Evolutionary conservation across 345 rosid genomes (phyloP).

Genomic region (Microthlaspi erraticum): DNA sequence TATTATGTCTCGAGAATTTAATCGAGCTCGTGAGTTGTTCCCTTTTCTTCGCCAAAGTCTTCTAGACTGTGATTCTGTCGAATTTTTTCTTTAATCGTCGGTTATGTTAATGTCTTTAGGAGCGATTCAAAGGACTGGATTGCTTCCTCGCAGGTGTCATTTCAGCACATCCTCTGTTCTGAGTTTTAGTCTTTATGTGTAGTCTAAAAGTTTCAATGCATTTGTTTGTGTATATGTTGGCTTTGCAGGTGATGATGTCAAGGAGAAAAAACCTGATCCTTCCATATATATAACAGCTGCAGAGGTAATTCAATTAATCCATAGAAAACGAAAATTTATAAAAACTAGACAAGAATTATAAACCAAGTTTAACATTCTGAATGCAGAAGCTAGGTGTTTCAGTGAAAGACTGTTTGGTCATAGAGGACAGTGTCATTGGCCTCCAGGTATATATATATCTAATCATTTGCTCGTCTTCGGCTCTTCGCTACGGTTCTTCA

Average conservation of each 20-base stretch:
- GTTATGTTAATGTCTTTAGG: conserved; percentile 51
- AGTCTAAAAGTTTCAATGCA: conserved; percentile 1
- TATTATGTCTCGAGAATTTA: conserved; percentile 88
- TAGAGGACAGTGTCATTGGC: conserved; percentile 97
- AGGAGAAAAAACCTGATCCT: conserved; percentile 96
- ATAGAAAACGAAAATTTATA: background rate
- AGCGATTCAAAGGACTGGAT: conserved; percentile 83
- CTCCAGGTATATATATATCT: conserved; percentile 53
- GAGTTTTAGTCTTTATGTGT: conserved; percentile 18
- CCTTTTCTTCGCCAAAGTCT: conserved; percentile 3
- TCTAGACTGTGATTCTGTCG: background rate
- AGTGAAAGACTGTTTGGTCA: conserved; percentile 77
- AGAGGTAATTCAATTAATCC: conserved; percentile 53
- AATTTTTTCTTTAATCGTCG: background rate
- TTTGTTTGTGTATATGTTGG: background rate
- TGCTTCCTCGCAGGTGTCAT: conserved; percentile 95
- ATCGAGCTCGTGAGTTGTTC: conserved; percentile 64
- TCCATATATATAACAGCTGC: conserved; percentile 82
- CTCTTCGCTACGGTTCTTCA: conserved; percentile 5
- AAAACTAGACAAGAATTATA: background rate
- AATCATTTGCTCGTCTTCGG: background rate
- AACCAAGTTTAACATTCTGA: background rate
- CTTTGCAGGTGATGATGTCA: conserved; percentile 86
- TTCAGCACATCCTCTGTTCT: conserved; percentile 19
- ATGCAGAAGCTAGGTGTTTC: conserved; percentile 79